phyloP scores from a whole-genome alignment of 345 rosid species.

The Populus pruinosa region DNA sequence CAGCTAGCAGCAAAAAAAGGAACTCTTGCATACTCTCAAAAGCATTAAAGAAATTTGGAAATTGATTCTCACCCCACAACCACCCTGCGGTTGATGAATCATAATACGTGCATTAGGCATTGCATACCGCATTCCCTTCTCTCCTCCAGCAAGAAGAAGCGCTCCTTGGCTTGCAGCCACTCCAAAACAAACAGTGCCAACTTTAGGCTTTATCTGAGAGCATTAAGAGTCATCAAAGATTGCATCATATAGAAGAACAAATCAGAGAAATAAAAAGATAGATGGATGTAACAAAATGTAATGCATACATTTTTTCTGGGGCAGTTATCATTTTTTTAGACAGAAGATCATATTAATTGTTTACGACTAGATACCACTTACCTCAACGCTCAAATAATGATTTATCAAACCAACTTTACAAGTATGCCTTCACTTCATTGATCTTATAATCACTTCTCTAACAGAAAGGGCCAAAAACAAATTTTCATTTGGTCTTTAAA shows the following conservation, averaged over 20 bases:
- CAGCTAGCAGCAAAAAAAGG: neutral
- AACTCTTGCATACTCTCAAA: slow-evolving; percentile 1
- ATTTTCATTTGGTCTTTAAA: neutral
- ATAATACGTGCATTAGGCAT: slow-evolving; percentile 95
- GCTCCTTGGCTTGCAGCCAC: slow-evolving; percentile 96
- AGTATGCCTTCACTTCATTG: neutral
- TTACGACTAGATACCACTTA: neutral
- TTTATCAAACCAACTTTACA: neutral
- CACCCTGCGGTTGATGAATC: slow-evolving; percentile 91
- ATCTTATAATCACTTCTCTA: neutral
- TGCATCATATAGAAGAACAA: neutral
- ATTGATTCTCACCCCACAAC: slow-evolving; percentile 65
- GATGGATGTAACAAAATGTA: neutral
- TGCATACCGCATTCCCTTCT: slow-evolving; percentile 92
- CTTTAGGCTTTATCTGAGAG: slow-evolving; percentile 83
- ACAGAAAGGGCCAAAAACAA: neutral
- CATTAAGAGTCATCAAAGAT: slow-evolving; percentile 3
- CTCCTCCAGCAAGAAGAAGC: slow-evolving; percentile 92
- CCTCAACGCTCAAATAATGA: neutral
- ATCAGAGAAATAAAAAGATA: neutral
- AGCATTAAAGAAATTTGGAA: neutral
- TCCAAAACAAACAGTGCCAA: slow-evolving; percentile 91
- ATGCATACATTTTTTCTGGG: neutral
- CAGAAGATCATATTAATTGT: neutral
- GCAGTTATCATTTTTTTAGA: neutral